Base-by-base conservation (phyloP, 2,329 filamentous ascomycete genomes). In the Fusarium papillatum region DNA sequence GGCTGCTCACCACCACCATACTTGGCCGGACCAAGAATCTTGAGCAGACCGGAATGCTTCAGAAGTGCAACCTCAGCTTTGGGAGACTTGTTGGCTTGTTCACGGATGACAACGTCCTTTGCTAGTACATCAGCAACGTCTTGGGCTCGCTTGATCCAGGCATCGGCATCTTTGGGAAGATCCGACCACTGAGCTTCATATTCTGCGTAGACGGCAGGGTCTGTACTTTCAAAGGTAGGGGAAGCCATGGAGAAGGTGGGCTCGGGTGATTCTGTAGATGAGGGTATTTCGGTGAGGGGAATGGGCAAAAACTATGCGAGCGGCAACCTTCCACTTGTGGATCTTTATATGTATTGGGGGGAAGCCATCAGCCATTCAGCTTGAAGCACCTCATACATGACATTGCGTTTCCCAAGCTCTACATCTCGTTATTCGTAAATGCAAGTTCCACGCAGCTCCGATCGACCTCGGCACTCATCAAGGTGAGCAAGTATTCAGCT, bases 1-100 rank as follows among this genome's bases (percentile, higher is more conserved):
- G 85, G 83, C 75, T 86, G 84, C 13, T 80, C 85, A 22, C 86
- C 86, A n/a, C 86, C 86, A 19, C 86, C 85, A 41, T 86, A 86
- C 68, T 84, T 83, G 22, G 81, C 78, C 9, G 80, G 81, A 0
- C 86, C 85, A 0, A 87, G 80, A 2, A 85, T 63, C 74, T 85
- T 86, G 5, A 85, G 74, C 6, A 87, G 70, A 0, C 84, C 84
- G 0, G 86, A 82, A 64, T 87, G 82, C 66, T 87, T 87, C 11
- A 87, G 79, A 2, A 87, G 81, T 0, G 81, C 75, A 1, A 87
- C 76, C 29, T 87, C 85, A 0, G 85, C 85, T 3, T 79, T 77
- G 3, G 86, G 86, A 0, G 85, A 83, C 41, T 85, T 85, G 70
- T 84, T 86, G 13, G 82, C 84, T 29, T 77, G 80, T 59, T 87